phyloP scores from a whole-genome alignment of 75 land plant genomes.

The Azolla pinnata region DNA sequence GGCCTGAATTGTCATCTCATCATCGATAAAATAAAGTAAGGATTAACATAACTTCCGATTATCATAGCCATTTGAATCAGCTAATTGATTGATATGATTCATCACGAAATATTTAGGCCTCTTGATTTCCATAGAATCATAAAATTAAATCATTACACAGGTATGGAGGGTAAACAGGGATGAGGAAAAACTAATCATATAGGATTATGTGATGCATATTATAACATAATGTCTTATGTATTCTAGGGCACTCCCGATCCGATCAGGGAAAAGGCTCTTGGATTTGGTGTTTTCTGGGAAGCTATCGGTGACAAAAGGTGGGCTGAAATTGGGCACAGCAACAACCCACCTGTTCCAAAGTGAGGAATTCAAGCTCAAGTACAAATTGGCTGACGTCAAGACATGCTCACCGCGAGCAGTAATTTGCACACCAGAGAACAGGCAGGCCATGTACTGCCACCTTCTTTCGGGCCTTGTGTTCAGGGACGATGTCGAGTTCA shows the following conservation, averaged over 20 bases:
- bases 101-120: background rate
- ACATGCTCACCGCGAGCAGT: constrained; percentile 58
- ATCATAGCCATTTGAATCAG: background rate
- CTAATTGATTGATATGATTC: background rate
- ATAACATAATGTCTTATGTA: background rate
- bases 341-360: constrained; percentile 40
- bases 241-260: constrained; percentile 39
- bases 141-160: background rate
- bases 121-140: background rate
- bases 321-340: constrained; percentile 32
- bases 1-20: background rate
- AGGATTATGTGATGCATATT: too few relatives aligned
- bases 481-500: constrained; percentile 33
- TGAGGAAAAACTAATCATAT: too few relatives aligned
- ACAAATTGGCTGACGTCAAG: constrained; percentile 18
- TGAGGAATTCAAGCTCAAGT: constrained; percentile 24
- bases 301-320: constrained; percentile 29
- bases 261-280: constrained; percentile 44
- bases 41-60: background rate
- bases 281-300: constrained; percentile 61
- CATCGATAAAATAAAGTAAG: background rate
- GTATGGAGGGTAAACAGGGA: background rate
- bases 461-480: constrained; percentile 42
- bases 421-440: constrained; percentile 30
- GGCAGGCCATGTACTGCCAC: constrained; percentile 52